Evolutionary conservation across 2,329 filamentous ascomycete species (phyloP), one percentile per base, ranked within the genome.

Genomic region (Zasmidium angulare): DNA sequence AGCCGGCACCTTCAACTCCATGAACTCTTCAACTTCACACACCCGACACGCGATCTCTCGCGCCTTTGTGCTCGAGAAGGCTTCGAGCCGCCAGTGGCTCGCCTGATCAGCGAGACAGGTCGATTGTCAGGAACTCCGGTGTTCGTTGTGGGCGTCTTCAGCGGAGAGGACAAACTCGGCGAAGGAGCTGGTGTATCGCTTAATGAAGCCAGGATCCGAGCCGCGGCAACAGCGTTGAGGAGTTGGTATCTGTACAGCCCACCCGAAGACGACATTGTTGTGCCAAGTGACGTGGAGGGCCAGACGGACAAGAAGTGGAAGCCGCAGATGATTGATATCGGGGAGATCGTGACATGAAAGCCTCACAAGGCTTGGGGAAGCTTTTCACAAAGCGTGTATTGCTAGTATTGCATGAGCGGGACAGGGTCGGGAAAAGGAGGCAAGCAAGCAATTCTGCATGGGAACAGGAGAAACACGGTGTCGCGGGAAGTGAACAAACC

Each of bases 221-320:
- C 95, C 20, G 86, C 90, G 40, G 93, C 96, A 70, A 88, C 89
- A 63, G 88, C 92, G 19, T 81, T 99, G 71, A 96, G 96, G 82
- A 83, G 88, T 4, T 99, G 95, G 95, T 99, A 99, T 76, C 81
- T 99, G 55, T 99, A 99, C 80, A 93, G 88, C 74, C 93, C 95
- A 1, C 72, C 85, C 48, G 74, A 78, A 7, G 75, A 84, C 31
- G 74, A 80, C 22, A 75, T 79, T 6, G 77, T 78, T 29, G 71
- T 84, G 55, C 83, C 84, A 23, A 84, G 80, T 65, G 80, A 81
- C 20, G 66, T 68, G 4, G 68, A 72, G 72, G 64, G 65, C 3
- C 55, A 40, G 10, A 68, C 69, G 48, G 66, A 70, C 23, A 69
- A 69, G 61, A 36, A 56, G 26, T 86, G 82, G 79, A 79, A 77